phyloP scores from a whole-genome alignment of 495 filamentous ascomycete species.

The Apodospora peruviana region DNA sequence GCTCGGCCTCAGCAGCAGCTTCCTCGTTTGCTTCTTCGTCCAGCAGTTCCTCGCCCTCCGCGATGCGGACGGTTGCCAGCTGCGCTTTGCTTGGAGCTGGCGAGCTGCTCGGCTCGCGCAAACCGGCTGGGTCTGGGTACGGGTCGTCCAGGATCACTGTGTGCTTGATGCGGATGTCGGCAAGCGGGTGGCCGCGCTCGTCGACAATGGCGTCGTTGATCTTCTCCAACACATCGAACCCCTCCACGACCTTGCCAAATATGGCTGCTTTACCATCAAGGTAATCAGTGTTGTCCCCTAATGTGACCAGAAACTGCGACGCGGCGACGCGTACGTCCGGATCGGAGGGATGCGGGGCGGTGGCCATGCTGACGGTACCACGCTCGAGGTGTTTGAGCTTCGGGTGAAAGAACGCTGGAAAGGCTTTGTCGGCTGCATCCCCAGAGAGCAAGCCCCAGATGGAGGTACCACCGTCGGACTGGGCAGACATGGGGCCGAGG shows the following conservation, averaged over 20 bases:
- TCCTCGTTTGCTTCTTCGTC: conserved; percentile 59
- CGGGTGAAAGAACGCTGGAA: conserved; percentile 73
- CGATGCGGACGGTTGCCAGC: conserved; percentile 84
- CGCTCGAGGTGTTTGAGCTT: conserved; percentile 81
- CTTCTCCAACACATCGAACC: conserved; percentile 86
- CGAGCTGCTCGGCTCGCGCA: conserved; percentile 70
- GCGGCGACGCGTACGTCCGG: conserved; percentile 75
- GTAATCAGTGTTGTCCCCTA: conserved; percentile 81
- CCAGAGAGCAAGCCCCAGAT: conserved; percentile 84
- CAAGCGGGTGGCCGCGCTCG: conserved; percentile 74
- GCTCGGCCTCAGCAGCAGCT: conserved; percentile 74
- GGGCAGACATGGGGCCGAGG: conserved; percentile 71
- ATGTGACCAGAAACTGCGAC: conserved; percentile 87
- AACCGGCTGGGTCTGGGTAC: conserved; percentile 68
- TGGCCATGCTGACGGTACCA: conserved; percentile 93
- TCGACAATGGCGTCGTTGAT: conserved; percentile 88
- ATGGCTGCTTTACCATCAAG: conserved; percentile 88
- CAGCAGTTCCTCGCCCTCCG: conserved; percentile 76
- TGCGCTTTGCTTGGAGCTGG: conserved; percentile 81
- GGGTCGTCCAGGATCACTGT: conserved; percentile 87
- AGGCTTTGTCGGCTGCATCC: conserved; percentile 62
- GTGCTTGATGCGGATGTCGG: conserved; percentile 88
- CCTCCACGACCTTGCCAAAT: conserved; percentile 90
- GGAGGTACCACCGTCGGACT: conserved; percentile 84
- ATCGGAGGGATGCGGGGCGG: conserved; percentile 66